Conservation (phyloP, 75 land plant species). For the Pinus tabuliformis region DNA sequence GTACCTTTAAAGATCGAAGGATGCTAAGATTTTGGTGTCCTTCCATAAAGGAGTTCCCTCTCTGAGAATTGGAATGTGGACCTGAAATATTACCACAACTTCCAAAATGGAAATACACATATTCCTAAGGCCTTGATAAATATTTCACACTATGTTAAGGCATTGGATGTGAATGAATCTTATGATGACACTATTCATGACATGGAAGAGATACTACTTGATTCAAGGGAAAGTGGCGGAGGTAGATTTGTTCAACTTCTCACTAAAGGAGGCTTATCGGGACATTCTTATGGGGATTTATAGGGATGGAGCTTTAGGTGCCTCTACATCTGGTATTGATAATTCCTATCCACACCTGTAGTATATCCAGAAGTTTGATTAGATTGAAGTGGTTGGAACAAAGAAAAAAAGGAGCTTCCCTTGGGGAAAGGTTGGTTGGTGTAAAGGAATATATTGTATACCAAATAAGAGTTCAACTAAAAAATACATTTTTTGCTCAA, state of each 20-base stretch:
- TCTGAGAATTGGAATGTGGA: too few species aligned
- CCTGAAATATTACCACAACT: too few species aligned
- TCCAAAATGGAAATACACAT: too few species aligned
- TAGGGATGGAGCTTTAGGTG: conserved; percentile 64
- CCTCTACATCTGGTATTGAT: conserved; percentile 69
- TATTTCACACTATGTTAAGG: conserved; percentile 44
- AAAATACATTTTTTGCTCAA: conserved; percentile 25
- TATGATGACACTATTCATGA: conserved; percentile 79
- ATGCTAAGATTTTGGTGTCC: too few species aligned
- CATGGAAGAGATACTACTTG: conserved; percentile 90
- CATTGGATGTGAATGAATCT: conserved; percentile 40
- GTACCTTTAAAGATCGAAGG: too few species aligned
- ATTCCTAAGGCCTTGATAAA: too few species aligned
- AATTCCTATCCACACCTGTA: conserved; percentile 5
- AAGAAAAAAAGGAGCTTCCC: conserved; percentile 78
- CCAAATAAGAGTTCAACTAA: conserved; percentile 66
- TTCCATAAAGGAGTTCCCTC: too few species aligned
- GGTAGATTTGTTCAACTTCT: conserved; percentile 15
- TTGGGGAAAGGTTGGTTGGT: conserved; percentile 91
- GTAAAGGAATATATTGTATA: conserved; percentile 92
- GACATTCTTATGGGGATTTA: conserved; percentile 21
- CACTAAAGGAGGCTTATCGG: conserved; percentile 3
- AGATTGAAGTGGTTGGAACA: conserved; percentile 90
- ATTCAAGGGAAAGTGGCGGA: conserved; percentile 43
- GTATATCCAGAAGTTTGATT: conserved; percentile 35